Percentiles rank a stretch among this genome's conserved stretches.
Conservation (phyloP, 805 yeast genomes). For the Schwanniomyces yamadae region DNA sequence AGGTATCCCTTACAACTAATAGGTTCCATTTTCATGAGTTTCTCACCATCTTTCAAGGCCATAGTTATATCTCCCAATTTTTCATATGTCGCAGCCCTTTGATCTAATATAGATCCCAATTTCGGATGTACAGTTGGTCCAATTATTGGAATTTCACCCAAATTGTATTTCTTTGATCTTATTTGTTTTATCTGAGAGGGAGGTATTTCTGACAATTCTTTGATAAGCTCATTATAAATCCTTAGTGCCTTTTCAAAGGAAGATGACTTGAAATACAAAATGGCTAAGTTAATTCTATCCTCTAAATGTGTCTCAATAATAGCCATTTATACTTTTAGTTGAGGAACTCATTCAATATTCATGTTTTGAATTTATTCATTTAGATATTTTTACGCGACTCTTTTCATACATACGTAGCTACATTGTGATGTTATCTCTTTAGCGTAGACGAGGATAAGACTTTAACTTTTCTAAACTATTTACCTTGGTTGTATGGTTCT, state of each 20-base stretch:
- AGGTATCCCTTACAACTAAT: slow-evolving; percentile 50
- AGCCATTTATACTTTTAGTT: slow-evolving; percentile 6
- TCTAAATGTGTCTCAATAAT: slow-evolving; percentile 22
- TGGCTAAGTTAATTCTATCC: slow-evolving; percentile 29
- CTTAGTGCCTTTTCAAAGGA: slow-evolving; percentile 28
- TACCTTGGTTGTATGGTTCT: no score
- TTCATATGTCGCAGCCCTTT: slow-evolving; percentile 50
- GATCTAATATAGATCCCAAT: slow-evolving; percentile 38
- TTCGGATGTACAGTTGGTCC: slow-evolving; percentile 37
- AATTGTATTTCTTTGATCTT: slow-evolving; percentile 17
- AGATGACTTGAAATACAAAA: slow-evolving; percentile 29
- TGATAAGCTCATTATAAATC: slow-evolving; percentile 25
- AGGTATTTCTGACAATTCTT: slow-evolving; percentile 15
- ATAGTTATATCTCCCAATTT: slow-evolving; percentile 30
- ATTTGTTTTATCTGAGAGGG: slow-evolving; percentile 13
- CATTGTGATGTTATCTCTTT: no score
- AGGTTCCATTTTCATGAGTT: slow-evolving; percentile 38
- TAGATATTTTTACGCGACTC: no score
- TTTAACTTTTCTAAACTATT: no score
- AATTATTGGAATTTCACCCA: slow-evolving; percentile 24
- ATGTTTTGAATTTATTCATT: no score
- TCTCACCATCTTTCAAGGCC: slow-evolving; percentile 40
- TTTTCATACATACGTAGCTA: no score
- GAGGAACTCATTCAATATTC: no score
- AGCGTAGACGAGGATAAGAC: no score